Evolutionary conservation across 768 basidiomycete species (phyloP).

Genomic region (Cystofilobasidium ferigula): DNA sequence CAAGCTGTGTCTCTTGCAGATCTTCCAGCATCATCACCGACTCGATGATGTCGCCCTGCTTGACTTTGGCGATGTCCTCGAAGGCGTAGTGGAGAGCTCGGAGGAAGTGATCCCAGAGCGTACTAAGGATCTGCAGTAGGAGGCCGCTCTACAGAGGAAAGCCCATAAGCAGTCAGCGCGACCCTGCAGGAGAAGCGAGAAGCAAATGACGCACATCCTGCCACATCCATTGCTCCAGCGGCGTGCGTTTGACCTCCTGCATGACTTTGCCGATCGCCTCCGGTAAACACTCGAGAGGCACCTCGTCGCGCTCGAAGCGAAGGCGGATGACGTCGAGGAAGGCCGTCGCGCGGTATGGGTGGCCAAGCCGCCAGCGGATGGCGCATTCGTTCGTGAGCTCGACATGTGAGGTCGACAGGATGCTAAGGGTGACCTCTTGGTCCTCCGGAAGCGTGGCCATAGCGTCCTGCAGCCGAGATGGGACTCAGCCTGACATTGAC

Average conservation of each 20-base stretch:
- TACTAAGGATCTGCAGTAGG: constrained; percentile 53
- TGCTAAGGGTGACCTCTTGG: constrained; percentile 88
- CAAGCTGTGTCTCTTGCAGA: constrained; percentile 56
- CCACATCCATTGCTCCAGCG: constrained; percentile 63
- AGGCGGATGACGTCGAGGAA: constrained; percentile 78
- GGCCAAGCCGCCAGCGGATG: constrained; percentile 75
- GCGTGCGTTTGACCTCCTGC: constrained; percentile 59
- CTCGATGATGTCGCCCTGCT: constrained; percentile 56
- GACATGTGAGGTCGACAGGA: constrained; percentile 65
- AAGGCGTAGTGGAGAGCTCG: constrained; percentile 72
- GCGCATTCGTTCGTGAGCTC: constrained; percentile 81
- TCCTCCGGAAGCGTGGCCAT: constrained; percentile 72
- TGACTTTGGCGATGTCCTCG: constrained; percentile 63
- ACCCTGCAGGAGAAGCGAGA: constrained; percentile 19
- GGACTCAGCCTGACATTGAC: background rate
- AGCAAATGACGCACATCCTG: constrained; percentile 57
- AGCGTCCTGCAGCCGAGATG: constrained; percentile 43
- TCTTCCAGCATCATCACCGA: constrained; percentile 59
- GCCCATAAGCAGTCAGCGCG: background rate
- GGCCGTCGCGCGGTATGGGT: constrained; percentile 61
- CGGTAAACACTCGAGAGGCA: constrained; percentile 87
- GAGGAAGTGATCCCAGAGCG: constrained; percentile 49
- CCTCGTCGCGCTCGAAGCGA: constrained; percentile 76
- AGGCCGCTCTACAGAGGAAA: constrained; percentile 23
- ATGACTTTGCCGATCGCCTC: constrained; percentile 69